Evolutionary conservation across 148 eudicot genomes (phyloP), one percentile per base, ranked within the genome.

Genomic region (Vaccinium corymbosum): DNA sequence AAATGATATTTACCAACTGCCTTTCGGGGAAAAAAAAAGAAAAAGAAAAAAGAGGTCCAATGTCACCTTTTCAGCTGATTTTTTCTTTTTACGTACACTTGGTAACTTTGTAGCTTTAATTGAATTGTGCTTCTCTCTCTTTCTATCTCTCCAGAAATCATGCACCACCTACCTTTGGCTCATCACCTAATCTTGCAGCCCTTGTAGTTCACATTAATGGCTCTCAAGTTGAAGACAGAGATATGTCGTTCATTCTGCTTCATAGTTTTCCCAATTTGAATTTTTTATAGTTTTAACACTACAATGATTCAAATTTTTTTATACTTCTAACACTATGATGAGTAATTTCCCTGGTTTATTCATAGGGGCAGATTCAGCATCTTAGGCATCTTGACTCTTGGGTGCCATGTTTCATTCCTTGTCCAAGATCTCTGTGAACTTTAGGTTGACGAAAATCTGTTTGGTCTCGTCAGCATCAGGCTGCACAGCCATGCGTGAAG

Each of bases 401-500:
- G 13, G 11, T 78, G 42, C 56, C 35, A 32, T 32, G 35, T 32
- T 32, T 32, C 35, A 32, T 32, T 32, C 35, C 35, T 32, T 32
- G 35, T 32, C 35, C 35, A 32, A 32, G 35, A 32, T 32, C 35
- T 32, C 35, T 32, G 35, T 2, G 35, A 32, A 32, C 3, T 32
- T 32, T 32, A 32, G 35, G 35, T 32, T 32, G 35, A 32, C 2
- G 35, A 32, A 32, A 32, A 32, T 32, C 35, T 32, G 35, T 80
- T 87, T 97, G 89, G 99, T 97, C 64, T 92, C 98, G 14, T 92
- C 99, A 22, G 92, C 99, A 32, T 91, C 97, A 76, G 99, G 99
- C 76, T 97, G 97, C 78, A 92, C 97, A 82, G 95, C 99, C 75
- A 92, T 97, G 99, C 98, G 99, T 78, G 99, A 97, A 90, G 94